Conservation (phyloP, 345 rosid species). For the Clausena lansium region DNA sequence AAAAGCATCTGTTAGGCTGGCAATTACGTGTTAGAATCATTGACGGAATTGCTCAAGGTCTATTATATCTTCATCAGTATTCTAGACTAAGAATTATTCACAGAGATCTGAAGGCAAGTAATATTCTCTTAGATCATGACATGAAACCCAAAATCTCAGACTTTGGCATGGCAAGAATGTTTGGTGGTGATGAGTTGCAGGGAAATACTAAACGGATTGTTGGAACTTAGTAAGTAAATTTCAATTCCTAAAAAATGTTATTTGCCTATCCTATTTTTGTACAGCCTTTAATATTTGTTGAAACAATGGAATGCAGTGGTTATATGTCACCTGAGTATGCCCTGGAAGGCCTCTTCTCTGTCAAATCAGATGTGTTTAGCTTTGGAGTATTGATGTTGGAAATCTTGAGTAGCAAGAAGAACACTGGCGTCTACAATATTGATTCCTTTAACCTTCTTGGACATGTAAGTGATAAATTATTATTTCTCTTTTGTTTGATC, state of each 20-base stretch:
- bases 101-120: slow-evolving; percentile 36
- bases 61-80: slow-evolving; percentile 39
- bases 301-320: slow-evolving; percentile 27
- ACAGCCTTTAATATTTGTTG: too few species aligned
- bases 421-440: slow-evolving; percentile 36
- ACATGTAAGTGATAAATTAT: slow-evolving; percentile 12
- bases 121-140: slow-evolving; percentile 37
- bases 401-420: slow-evolving; percentile 44
- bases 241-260: background rate
- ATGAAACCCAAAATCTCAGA: slow-evolving; percentile 55
- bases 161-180: slow-evolving; percentile 56
- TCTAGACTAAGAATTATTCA: slow-evolving; percentile 31
- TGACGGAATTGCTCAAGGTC: slow-evolving; percentile 34
- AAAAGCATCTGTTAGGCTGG: slow-evolving; percentile 9
- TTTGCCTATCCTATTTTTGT: background rate
- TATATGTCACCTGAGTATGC: slow-evolving; percentile 42
- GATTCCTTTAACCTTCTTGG: slow-evolving; percentile 29
- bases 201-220: slow-evolving; percentile 42
- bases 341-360: background rate
- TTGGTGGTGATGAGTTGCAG: slow-evolving; percentile 35
- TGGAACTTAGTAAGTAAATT: slow-evolving; percentile 42
- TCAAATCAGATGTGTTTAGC: slow-evolving; percentile 15
- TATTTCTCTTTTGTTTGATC: background rate
- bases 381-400: slow-evolving; percentile 28
- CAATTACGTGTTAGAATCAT: slow-evolving; percentile 24